Conservation (phyloP, 2,329 filamentous ascomycete species). For the Alternaria sp. region DNA sequence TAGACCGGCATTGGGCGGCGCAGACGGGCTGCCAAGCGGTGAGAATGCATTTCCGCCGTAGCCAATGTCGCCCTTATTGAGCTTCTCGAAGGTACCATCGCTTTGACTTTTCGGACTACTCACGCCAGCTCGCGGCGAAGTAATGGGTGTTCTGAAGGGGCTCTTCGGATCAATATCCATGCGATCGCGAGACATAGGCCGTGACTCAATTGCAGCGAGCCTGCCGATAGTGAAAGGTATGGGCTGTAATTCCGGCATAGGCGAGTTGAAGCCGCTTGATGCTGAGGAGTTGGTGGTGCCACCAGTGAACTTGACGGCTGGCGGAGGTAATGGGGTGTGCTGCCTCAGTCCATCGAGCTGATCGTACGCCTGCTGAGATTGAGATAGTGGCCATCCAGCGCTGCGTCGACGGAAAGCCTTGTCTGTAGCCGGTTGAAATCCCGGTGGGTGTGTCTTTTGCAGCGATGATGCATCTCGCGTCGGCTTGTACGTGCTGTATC, state of each 20-base stretch:
- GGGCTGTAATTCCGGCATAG: slow-evolving; percentile 53
- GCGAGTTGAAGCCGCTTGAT: slow-evolving; percentile 28
- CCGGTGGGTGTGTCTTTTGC: slow-evolving; percentile 29
- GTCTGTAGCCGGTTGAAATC: slow-evolving; percentile 31
- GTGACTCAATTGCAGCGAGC: slow-evolving; percentile 35
- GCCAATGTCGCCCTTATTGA: slow-evolving; percentile 67
- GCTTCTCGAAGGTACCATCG: slow-evolving; percentile 65
- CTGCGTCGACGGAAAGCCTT: slow-evolving; percentile 41
- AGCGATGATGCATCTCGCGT: slow-evolving; percentile 48
- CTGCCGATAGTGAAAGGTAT: slow-evolving; percentile 58
- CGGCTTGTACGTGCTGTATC: slow-evolving; percentile 83
- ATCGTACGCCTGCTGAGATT: slow-evolving; percentile 37
- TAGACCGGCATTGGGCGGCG: slow-evolving; percentile 71
- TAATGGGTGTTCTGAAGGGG: slow-evolving; percentile 31
- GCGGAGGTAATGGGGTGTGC: slow-evolving; percentile 39
- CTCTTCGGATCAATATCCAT: slow-evolving; percentile 40
- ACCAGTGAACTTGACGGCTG: slow-evolving; percentile 41
- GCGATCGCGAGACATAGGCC: slow-evolving; percentile 38
- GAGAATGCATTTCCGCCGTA: slow-evolving; percentile 47
- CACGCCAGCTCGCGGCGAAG: slow-evolving; percentile 26
- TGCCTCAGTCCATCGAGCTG: slow-evolving; percentile 30
- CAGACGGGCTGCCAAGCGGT: slow-evolving; percentile 48
- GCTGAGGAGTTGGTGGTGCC: slow-evolving; percentile 30
- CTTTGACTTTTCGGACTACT: slow-evolving; percentile 19
- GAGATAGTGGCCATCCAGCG: slow-evolving; percentile 35